Conservation (phyloP, 805 yeast species). For the Kodamaea hsintzibuensis region DNA sequence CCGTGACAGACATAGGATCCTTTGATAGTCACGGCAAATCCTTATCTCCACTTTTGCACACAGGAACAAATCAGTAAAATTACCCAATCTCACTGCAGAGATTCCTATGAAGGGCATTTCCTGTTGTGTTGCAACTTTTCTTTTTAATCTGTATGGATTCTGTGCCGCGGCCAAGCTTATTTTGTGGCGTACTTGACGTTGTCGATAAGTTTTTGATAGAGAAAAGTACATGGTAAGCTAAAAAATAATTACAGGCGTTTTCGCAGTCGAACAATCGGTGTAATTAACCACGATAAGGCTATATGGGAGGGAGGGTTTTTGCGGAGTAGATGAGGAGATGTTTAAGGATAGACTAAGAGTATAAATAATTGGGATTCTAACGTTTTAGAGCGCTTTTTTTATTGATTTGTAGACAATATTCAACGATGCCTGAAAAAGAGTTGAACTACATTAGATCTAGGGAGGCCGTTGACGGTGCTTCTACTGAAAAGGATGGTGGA, state of each 20-base stretch:
- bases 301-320: neutral
- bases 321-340: neutral
- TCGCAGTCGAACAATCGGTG: slow-evolving; percentile 1
- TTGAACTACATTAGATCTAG: slow-evolving; percentile 40
- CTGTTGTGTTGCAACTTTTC: neutral
- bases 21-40: neutral
- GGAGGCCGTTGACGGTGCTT: slow-evolving; percentile 34
- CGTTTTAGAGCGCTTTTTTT: neutral
- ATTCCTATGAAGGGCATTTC: neutral
- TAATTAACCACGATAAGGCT: neutral
- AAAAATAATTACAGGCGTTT: neutral
- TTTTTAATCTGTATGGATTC: neutral
- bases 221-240: neutral
- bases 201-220: neutral
- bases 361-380: neutral
- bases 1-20: neutral
- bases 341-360: neutral
- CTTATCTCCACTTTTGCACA: slow-evolving; percentile 1
- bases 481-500: slow-evolving; percentile 40
- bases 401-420: too few relatives aligned
- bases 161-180: neutral
- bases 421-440: slow-evolving; percentile 41
- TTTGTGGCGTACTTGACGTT: slow-evolving; percentile 1
- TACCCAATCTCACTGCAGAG: neutral
- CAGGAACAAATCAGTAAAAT: neutral